Evolutionary conservation across 2,329 filamentous ascomycete species (phyloP).

Genomic region (Curvularia hawaiiensis): DNA sequence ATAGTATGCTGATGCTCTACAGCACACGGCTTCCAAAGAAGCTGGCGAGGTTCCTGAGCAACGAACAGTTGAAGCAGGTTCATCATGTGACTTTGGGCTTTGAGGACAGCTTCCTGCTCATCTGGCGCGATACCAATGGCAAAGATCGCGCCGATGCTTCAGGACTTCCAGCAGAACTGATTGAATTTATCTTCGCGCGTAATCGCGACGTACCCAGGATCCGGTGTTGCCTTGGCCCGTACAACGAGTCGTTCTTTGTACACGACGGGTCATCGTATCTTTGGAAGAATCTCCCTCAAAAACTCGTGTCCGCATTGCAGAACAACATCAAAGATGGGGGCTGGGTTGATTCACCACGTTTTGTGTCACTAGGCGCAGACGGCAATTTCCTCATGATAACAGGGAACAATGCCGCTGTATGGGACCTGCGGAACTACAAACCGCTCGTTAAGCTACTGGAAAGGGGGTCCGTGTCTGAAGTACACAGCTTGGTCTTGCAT

Average conservation of each 20-base stretch:
- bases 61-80: constrained; percentile 29
- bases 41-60: constrained; percentile 31
- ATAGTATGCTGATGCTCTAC: neutral
- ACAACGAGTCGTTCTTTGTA: constrained; percentile 42
- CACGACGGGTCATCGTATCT: constrained; percentile 35
- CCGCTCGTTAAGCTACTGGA: constrained; percentile 27
- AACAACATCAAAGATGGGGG: constrained; percentile 34
- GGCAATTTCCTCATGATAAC: constrained; percentile 40
- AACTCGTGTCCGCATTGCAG: constrained; percentile 32
- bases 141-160: constrained; percentile 33
- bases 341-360: constrained; percentile 40
- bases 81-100: constrained; percentile 42
- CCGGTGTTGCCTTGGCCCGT: constrained; percentile 38
- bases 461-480: constrained; percentile 24
- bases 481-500: constrained; percentile 33
- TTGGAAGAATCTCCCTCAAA: constrained; percentile 41
- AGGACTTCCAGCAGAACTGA: constrained; percentile 34
- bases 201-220: constrained; percentile 36
- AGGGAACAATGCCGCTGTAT: constrained; percentile 35
- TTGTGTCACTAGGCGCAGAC: constrained; percentile 40
- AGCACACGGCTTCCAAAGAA: constrained; percentile 39
- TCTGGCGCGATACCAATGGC: constrained; percentile 36
- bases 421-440: constrained; percentile 35
- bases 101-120: constrained; percentile 42
- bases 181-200: constrained; percentile 31